Base-by-base conservation (phyloP, 1,139 yeast genomes). In the Candida tropicalis region DNA sequence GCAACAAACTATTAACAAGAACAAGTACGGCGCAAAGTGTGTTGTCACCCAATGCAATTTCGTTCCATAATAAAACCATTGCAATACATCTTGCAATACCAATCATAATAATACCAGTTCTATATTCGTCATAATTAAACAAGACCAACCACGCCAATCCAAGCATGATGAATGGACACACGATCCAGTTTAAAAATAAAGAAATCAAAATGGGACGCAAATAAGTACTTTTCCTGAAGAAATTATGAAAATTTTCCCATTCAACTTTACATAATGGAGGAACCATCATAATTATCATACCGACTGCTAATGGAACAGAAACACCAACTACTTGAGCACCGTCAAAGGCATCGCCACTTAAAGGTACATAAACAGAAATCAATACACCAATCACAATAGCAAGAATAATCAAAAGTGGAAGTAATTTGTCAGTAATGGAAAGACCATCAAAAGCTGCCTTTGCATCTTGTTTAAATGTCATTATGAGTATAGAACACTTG, bases 1-100 rank as follows among this genome's bases (percentile, higher is more conserved):
- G 86, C 28, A 81, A 55, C 38, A 79, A 40, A 41, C 81, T 74
- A 57, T 81, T 81, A 38, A 79, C 54, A 7, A 79, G 62, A 1
- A 81, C 84, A 17, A 80, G 52, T 7, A 77, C 57, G 3, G 82
- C 82, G 60, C 86, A 81, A 41, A 77, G 61, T 28, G 68, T 68
- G 39, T 61, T 59, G 52, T 79, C 81, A 4, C 85, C 86, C 12
- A 63, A 70, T 2, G 84, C 80, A 15, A 81, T 64, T 18, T 76
- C 73, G 53, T 77, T 80, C 86, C 85, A 81, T n/a, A 80, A 58
- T 38, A 81, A 59, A 0, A 80, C 84, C 85, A 81, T 81, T 23
- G 85, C 85, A 51, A 81, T 79, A 56, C 86, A 81, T 45, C 86
- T 58, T 2, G 84, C 85, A 35, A 77, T 52, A 1, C 86, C 86